These are phyloP conservation scores for Ceratocystis colombiana DNA, from an alignment of 2,329 filamentous ascomycete species.

Conservation along the genomic window DNA sequence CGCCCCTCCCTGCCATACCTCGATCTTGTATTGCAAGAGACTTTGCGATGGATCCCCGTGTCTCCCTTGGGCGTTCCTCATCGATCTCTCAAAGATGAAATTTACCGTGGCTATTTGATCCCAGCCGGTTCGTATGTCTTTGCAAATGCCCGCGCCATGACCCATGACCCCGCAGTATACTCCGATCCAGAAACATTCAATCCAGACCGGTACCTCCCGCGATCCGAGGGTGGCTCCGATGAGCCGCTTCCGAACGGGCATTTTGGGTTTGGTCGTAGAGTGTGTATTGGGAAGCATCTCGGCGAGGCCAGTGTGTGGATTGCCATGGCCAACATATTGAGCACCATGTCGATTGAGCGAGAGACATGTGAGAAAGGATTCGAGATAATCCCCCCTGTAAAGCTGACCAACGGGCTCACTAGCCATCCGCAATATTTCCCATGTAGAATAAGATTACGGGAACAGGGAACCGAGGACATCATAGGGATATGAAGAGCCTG, in stretches of 20 bases:
- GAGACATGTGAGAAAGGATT: conserved; percentile 32
- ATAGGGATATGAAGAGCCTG: neutral
- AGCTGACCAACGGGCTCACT: conserved; percentile 30
- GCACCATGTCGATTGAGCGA: conserved; percentile 30
- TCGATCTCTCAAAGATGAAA: conserved; percentile 43
- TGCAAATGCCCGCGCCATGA: conserved; percentile 40
- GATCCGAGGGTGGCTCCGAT: conserved; percentile 34
- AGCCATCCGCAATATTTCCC: conserved; percentile 29
- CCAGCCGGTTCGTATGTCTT: conserved; percentile 42
- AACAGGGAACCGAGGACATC: neutral
- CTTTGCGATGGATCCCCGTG: conserved; percentile 38
- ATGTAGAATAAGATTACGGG: conserved; percentile 28
- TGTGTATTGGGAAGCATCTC: conserved; percentile 43
- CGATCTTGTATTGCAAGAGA: conserved; percentile 40
- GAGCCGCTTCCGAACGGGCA: conserved; percentile 40
- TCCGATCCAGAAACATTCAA: conserved; percentile 37
- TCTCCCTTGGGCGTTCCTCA: conserved; percentile 46
- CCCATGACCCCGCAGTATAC: conserved; percentile 36
- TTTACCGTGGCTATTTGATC: conserved; percentile 48
- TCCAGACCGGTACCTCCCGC: conserved; percentile 37
- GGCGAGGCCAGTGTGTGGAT: conserved; percentile 40
- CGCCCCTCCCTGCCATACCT: conserved; percentile 37
- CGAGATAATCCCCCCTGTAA: conserved; percentile 31
- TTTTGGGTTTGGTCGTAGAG: conserved; percentile 45
- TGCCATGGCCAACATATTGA: conserved; percentile 35